A percentile compares a stretch with the other conserved stretches of the same genome.
Conservation (phyloP, 1,284 basidiomycete species). For the Chondrostereum purpureum region DNA sequence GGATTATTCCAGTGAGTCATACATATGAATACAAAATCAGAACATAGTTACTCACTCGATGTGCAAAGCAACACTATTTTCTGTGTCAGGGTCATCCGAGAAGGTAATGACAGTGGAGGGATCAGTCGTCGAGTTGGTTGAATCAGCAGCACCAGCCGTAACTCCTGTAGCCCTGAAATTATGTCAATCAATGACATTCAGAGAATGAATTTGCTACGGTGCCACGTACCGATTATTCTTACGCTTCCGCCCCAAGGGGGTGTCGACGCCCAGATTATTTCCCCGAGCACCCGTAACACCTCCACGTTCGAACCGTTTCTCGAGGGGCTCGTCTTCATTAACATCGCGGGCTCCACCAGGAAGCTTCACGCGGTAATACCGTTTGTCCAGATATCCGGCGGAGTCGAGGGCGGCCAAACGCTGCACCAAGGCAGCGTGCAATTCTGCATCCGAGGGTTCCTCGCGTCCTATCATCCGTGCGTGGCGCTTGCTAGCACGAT, state of each 20-base stretch:
- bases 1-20: no score
- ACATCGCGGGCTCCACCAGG: slow-evolving; percentile 14
- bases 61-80: slow-evolving; percentile 63
- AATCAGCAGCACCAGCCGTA: slow-evolving; percentile 9
- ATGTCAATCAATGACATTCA: slow-evolving; percentile 4
- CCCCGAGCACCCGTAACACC: background rate
- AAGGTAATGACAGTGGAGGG: slow-evolving; percentile 35
- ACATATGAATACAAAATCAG: background rate
- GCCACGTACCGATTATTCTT: slow-evolving; percentile 6
- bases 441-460: slow-evolving; percentile 40
- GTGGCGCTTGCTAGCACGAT: slow-evolving; percentile 56
- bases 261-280: background rate
- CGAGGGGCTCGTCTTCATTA: slow-evolving; percentile 4
- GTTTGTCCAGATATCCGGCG: slow-evolving; percentile 22
- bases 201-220: slow-evolving; percentile 10
- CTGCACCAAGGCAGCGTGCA: slow-evolving; percentile 46
- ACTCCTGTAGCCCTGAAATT: slow-evolving; percentile 10
- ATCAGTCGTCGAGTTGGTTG: background rate
- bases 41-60: slow-evolving; percentile 51
- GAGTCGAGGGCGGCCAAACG: slow-evolving; percentile 40
- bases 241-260: background rate
- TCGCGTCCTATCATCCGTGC: slow-evolving; percentile 63
- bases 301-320: background rate
- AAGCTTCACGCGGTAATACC: slow-evolving; percentile 25
- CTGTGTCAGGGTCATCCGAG: slow-evolving; percentile 45